Conservation (phyloP, 495 filamentous ascomycete species). For the Daldinia caldariorum region DNA sequence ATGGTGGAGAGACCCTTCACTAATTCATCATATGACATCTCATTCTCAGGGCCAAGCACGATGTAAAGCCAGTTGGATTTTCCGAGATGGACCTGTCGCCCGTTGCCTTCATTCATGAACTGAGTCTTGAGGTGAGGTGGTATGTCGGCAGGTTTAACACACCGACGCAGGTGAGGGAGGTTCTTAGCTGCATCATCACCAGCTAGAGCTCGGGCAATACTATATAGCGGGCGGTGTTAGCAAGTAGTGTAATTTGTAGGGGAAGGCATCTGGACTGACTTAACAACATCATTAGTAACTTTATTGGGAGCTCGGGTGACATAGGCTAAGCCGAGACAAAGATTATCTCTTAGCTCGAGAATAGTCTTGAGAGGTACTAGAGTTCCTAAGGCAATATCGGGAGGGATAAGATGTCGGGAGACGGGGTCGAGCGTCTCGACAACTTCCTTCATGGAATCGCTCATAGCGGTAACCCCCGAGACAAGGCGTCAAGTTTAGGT, state of each 20-base stretch:
- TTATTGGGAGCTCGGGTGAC: slow-evolving; percentile 64
- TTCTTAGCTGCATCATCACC: slow-evolving; percentile 59
- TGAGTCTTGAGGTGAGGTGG: slow-evolving; percentile 61
- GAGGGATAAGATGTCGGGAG: slow-evolving; percentile 41
- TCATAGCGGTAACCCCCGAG: slow-evolving; percentile 46
- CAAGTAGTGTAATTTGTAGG: not conserved
- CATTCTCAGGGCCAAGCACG: slow-evolving; percentile 54
- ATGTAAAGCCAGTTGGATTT: slow-evolving; percentile 62
- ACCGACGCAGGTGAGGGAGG: slow-evolving; percentile 81
- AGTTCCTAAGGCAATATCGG: slow-evolving; percentile 40
- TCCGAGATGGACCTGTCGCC: slow-evolving; percentile 56
- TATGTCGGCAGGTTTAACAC: slow-evolving; percentile 76
- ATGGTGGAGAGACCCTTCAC: slow-evolving; percentile 46
- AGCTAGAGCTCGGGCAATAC: slow-evolving; percentile 37
- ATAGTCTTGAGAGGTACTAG: slow-evolving; percentile 66
- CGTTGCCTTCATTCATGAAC: slow-evolving; percentile 59
- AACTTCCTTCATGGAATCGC: slow-evolving; percentile 48
- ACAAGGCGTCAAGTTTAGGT: slow-evolving; percentile 36
- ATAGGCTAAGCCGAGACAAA: slow-evolving; percentile 59
- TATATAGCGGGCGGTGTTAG: slow-evolving; percentile 36
- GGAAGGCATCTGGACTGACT: slow-evolving; percentile 52
- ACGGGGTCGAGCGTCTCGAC: slow-evolving; percentile 49
- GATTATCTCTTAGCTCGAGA: slow-evolving; percentile 61
- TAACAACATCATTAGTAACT: slow-evolving; percentile 60
- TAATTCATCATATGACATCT: slow-evolving; percentile 54